These are phyloP conservation scores for Aspergillus ochraceoroseus DNA, from an alignment of 2,329 filamentous ascomycete genomes.

Conservation along the genomic window DNA sequence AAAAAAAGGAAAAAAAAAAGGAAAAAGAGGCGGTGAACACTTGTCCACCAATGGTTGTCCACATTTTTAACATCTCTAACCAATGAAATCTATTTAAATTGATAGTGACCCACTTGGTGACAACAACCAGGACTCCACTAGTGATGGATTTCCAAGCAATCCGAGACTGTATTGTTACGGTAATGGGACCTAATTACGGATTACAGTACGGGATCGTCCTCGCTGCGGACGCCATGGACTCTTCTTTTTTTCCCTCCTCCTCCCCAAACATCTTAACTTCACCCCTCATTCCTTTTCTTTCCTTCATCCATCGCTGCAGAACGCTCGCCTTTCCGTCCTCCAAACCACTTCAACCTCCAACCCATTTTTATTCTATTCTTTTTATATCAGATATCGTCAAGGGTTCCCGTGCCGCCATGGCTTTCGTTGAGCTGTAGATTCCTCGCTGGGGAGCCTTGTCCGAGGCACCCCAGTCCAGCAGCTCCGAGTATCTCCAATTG, in stretches of 20 bases:
- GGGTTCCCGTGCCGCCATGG: slow-evolving; percentile 61
- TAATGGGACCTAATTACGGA: slow-evolving; percentile 17
- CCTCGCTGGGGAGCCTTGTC: slow-evolving; percentile 65
- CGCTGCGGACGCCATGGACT: slow-evolving; percentile 7
- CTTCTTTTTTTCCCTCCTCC: slow-evolving; percentile 23
- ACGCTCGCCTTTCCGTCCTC: slow-evolving; percentile 11
- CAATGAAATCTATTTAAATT: slow-evolving; percentile 23
- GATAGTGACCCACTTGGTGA: slow-evolving; percentile 12
- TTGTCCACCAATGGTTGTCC: slow-evolving; percentile 24
- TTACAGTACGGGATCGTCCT: slow-evolving; percentile 14
- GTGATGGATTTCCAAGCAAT: slow-evolving; percentile 22
- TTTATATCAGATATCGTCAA: slow-evolving; percentile 62
- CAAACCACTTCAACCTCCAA: slow-evolving; percentile 3
- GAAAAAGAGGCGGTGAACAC: slow-evolving; percentile 33
- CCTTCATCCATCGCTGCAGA: slow-evolving; percentile 18
- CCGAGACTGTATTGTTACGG: slow-evolving; percentile 18
- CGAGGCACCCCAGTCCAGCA: slow-evolving; percentile 76
- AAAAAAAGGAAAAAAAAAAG: slow-evolving; percentile 13
- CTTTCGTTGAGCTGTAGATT: slow-evolving; percentile 88
- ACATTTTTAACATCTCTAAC: slow-evolving; percentile 15
- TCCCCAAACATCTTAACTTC: slow-evolving; percentile 15
- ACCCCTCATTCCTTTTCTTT: slow-evolving; percentile 20
- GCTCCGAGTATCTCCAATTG: slow-evolving; percentile 64
- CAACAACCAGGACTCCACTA: slow-evolving; percentile 23
- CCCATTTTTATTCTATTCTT: slow-evolving; percentile 18